Evolutionary conservation across 1,284 basidiomycete species (phyloP).

Genomic region (Rhodotorula sp.): DNA sequence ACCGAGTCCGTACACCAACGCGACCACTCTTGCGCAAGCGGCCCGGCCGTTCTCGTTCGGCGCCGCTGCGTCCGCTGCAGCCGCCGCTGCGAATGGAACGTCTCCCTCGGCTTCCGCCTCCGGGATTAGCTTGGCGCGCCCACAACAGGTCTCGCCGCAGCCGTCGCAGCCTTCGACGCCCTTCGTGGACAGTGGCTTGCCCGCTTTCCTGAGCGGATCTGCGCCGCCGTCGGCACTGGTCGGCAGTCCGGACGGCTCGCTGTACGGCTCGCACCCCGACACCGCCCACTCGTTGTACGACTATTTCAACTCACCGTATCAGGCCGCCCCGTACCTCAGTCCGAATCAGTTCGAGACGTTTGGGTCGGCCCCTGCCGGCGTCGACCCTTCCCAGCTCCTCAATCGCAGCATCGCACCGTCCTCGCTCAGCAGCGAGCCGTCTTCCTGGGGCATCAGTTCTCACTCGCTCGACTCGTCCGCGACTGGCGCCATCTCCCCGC

Average conservation of each 20-base stretch:
- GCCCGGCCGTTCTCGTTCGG: constrained; percentile 27
- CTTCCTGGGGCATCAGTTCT: constrained; percentile 19
- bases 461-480: constrained; percentile 22
- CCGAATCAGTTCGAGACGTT: constrained; percentile 9
- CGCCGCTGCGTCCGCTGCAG: constrained; percentile 1
- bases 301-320: constrained; percentile 32
- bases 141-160: constrained; percentile 11
- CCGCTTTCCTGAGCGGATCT: constrained; percentile 21
- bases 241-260: constrained; percentile 9
- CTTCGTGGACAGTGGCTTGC: constrained; percentile 5
- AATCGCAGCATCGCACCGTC: constrained; percentile 7
- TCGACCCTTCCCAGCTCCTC: constrained; percentile 36
- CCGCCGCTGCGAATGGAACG: neutral
- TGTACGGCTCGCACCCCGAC: constrained; percentile 24
- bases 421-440: constrained; percentile 23
- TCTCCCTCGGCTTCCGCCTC: constrained; percentile 19
- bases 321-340: constrained; percentile 22
- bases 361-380: constrained; percentile 31
- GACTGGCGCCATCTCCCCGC: neutral
- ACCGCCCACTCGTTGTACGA: constrained; percentile 32
- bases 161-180: constrained; percentile 21
- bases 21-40: constrained; percentile 31
- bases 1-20: constrained; percentile 31
- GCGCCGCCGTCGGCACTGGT: constrained; percentile 20
- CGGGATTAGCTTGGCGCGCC: constrained; percentile 35